These are phyloP conservation scores for Suillus subalutaceus DNA, from an alignment of 768 basidiomycete species.

Conservation along the genomic window DNA sequence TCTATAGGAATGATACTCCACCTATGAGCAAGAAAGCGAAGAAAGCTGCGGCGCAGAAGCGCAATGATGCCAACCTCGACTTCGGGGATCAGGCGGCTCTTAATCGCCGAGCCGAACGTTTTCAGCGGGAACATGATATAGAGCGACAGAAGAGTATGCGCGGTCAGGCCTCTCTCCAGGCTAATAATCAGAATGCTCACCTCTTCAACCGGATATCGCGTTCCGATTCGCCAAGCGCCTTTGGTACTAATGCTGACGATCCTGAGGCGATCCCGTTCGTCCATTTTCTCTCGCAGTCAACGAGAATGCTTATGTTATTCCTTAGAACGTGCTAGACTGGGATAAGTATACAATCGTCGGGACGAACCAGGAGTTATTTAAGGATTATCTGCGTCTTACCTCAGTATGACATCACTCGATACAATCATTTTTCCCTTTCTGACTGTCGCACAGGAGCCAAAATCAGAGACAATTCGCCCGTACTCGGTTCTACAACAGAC, in stretches of 20 bases:
- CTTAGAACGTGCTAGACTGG: slow-evolving; percentile 95
- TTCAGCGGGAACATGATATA: slow-evolving; percentile 87
- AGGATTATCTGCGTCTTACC: slow-evolving; percentile 93
- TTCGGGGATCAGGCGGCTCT: slow-evolving; percentile 70
- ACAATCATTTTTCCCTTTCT: slow-evolving; percentile 1
- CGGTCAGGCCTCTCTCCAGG: slow-evolving; percentile 42
- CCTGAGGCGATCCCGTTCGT: slow-evolving; percentile 74
- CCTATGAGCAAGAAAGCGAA: slow-evolving; percentile 64
- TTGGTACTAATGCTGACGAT: slow-evolving; percentile 54
- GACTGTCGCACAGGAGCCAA: slow-evolving; percentile 78
- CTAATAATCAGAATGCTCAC: slow-evolving; percentile 54
- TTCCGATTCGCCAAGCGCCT: slow-evolving; percentile 53
- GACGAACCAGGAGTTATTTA: slow-evolving; percentile 86
- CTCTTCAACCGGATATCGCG: slow-evolving; percentile 49
- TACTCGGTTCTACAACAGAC: slow-evolving; percentile 84
- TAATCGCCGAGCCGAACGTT: slow-evolving; percentile 81
- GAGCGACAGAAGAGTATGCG: slow-evolving; percentile 65
- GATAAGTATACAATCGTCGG: slow-evolving; percentile 95
- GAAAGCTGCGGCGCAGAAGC: slow-evolving; percentile 49
- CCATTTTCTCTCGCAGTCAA: slow-evolving; percentile 3
- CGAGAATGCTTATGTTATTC: slow-evolving; percentile 9
- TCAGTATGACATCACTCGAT: slow-evolving; percentile 52
- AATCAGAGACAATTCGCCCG: slow-evolving; percentile 92
- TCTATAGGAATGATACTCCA: slow-evolving; percentile 40
- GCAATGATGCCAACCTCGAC: slow-evolving; percentile 44